Evolutionary conservation across 2,329 filamentous ascomycete species (phyloP), one percentile per base, ranked within the genome.

Genomic region (Fusarium cicatricum): DNA sequence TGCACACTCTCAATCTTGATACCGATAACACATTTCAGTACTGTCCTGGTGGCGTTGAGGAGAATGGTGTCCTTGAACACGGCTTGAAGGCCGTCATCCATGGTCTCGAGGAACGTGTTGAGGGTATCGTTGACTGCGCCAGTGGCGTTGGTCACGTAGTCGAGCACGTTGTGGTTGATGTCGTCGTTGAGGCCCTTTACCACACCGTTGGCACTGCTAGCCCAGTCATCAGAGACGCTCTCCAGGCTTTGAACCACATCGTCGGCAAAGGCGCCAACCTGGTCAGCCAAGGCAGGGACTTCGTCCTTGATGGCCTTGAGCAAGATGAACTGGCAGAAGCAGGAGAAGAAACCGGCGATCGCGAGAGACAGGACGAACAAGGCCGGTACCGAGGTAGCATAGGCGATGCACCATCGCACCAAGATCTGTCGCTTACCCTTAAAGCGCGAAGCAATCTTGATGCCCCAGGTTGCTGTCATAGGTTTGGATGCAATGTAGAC

Each of bases 401-500:
- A 97, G 9, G 93, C 90, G 60, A 95, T 80, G 46, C 86, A 85
- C 92, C 93, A 97, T 58, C 93, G 87, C 10, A 87, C 82, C 36
- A 97, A 82, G 39, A 90, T 84, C 72, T 92, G 88, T 45, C 85
- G 83, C 64, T 88, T 77, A 74, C 84, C 74, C 47, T 83, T 84
- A 75, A 94, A 87, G 53, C 79, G 82, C 45, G 82, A 83, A 7
- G 90, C 85, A 16, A 90, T 66, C 75, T 84, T 88, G 71, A 97
- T 83, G 34, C 93, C 94, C 23, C 83, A 77, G 2, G 82, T 82
- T 1, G 91, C 85, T 1, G 92, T 91, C 66, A 89, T 86, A 2
- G 94, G 92, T 17, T 92, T 86, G 29, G 91, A 93, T 28, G 89
- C 87, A 64, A 97, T 90, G 75, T 97, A 96, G 36, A 96, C 85